Base-by-base conservation (phyloP, 75 land plant species). In the Ceratopteris richardii region DNA sequence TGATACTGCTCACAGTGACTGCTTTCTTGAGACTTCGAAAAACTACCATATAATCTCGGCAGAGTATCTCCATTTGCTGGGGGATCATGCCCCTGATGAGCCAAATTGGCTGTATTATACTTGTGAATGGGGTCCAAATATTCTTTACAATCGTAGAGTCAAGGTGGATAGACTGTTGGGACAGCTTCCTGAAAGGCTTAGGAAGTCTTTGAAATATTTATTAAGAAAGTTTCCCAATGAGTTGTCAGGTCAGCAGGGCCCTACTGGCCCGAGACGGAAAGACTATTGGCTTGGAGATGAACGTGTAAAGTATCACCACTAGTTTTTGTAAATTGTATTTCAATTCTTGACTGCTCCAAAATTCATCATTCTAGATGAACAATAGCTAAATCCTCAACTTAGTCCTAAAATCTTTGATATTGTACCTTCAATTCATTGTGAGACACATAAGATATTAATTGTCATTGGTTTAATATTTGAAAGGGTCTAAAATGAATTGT, bases 81-180 rank as follows among this genome's bases (percentile, higher is more conserved):
- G 23, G 1, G 66, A 67, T 44, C 75, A 50, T 26, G 73, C 61
- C 25, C 63, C 75, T 19, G 14, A 37, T 25, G 84, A 77, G 59
- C 93, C 93, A 26, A 62, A 80, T 5, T 88, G 94, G 94, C 53
- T 88, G 44, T 66, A 82, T 22, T 88, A 76, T 51, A 52, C 53
- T 60, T 66, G 90, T 50, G 71, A 79, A 50, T 88, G 94, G 94
- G 94, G 94, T 20, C 90, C 94, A 0, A 88, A 72, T 26, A 48
- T 82, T 17, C 57, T 26, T 14, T 82, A 82, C 44, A 63, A 79
- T 29, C 20, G 67, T 17, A 66, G 22, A n/a, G 57, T 60, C 13
- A 79, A 76, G 59, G 24, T 87, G 11, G 42, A 73, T 4, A 73
- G 70, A 37, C 56, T 79, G 24, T 42, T 59, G 28, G 65, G 51